A percentile compares a stretch with the other conserved stretches of the same genome.
Evolutionary conservation across 768 basidiomycete species (phyloP).

Genomic region (Kwoniella sp.): DNA sequence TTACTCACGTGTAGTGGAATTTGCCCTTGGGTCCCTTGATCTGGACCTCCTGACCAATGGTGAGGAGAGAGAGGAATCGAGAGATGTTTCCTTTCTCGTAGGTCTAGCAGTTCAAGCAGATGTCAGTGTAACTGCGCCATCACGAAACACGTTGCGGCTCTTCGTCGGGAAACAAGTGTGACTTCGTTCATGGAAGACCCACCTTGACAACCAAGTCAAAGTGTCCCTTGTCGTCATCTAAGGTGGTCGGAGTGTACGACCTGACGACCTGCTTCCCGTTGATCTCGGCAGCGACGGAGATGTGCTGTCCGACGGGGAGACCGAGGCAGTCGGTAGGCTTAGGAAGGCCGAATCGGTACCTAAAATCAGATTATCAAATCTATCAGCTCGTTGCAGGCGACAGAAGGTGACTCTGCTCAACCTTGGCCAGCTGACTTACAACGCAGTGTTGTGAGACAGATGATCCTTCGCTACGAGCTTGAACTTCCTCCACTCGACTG

Average conservation of each 20-base stretch:
- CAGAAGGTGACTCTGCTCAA: no score
- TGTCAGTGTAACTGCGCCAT: no score
- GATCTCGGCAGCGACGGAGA: conserved; percentile 85
- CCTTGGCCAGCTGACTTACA: no score
- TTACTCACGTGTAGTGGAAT: conserved; percentile 69
- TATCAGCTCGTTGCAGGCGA: no score
- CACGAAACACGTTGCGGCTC: no score
- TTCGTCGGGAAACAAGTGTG: no score
- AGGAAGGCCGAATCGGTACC: conserved; percentile 89
- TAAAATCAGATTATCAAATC: conserved; percentile 53
- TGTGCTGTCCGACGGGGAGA: conserved; percentile 95
- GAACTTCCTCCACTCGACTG: conserved; percentile 73
- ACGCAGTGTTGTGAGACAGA: conserved; percentile 92
- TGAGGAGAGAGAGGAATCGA: conserved; percentile 74
- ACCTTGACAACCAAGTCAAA: conserved; percentile 99
- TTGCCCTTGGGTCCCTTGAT: conserved; percentile 96
- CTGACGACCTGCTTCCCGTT: conserved; percentile 86
- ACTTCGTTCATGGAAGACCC: no score
- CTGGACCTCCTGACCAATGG: conserved; percentile 80
- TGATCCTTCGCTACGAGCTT: conserved; percentile 75
- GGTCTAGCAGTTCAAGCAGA: conserved; percentile 60
- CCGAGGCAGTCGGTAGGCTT: conserved; percentile 75
- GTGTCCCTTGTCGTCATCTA: conserved; percentile 86
- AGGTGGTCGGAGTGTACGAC: conserved; percentile 93
- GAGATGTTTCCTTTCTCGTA: conserved; percentile 99